Base-by-base conservation (phyloP, 164 flowering plant species). In the Taxillus chinensis region DNA sequence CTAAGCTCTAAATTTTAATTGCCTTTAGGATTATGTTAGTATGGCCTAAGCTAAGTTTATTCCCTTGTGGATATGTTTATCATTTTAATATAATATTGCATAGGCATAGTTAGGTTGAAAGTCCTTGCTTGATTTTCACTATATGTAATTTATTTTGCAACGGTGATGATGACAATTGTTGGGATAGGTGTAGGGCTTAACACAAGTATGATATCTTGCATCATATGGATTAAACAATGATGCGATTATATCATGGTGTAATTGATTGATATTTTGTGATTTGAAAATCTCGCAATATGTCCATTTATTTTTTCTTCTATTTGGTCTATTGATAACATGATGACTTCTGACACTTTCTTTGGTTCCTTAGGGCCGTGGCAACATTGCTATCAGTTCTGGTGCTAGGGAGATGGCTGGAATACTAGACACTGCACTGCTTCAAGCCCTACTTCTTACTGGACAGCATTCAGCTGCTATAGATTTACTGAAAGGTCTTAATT, bases 391-490 rank as follows among this genome's bases (percentile, higher is more conserved):
- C 61, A 81, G 84, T 70, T 95, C 96, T 59, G 87, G 85, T 66
- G 95, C 98, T 53, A 80, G 99, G 73, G 98, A 89, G 73, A 84
- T 79, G 78, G 98, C 98, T 41, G 75, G 98, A 16, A 78, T 86
- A 67, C 77, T 95, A 60, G 99, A 95, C 72, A 89, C 99, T 49
- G 93, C 96, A 45, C 83, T 95, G 51, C 84, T 91, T 56, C 99
- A 91, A 75, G 96, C 90, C 67, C 75, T 95, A 64, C 71, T 95
- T 68, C 82, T 86, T 46, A 95, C 98, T 64, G 98, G 96, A 60
- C 99, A 89, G 66, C 64, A 80, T 57, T 82, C 87, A n/a, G 81
- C 86, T 64, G 88, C 87, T 57, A 42, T 81, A 59, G 99, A 89
- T 49, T 76, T 95, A 62, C 74, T 91, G 58, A 89, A 78, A 79